Base-by-base conservation (phyloP, 164 flowering plant genomes). In the Chimonanthus salicifolius region DNA sequence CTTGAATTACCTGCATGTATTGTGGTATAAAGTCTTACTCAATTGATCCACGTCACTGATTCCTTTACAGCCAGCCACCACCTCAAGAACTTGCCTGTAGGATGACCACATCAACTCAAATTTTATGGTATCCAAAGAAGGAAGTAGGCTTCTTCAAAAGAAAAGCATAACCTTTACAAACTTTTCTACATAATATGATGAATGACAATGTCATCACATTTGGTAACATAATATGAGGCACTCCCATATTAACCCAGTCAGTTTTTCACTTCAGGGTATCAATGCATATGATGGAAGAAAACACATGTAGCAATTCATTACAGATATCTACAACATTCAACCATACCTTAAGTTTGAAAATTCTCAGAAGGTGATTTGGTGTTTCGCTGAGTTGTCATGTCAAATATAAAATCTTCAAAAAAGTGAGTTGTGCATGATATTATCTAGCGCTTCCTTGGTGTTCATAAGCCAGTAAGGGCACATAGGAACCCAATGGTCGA, bases 41-140 rank as follows among this genome's bases (percentile, higher is more conserved):
- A 93, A 77, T 68, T 88, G 86, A 77, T 83, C 80, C 51, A 87
- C 77, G 72, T 93, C 94, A 58, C 49, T 79, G 75, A 89, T 78
- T 47, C 88, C 89, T 83, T 92, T 95, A 78, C 94, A 92, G 64
- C 97, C 98, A 74, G 94, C 95, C 67, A 95, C 91, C 74, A 93
- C 98, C 83, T 93, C 99, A 78, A 95, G 94, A 67, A 95, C 98
- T 88, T 95, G 99, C 90, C 98, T 95, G 87, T 71, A 68, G 49
- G 7, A 75, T 58, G 16, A 43, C 47, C 68, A 71, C 13, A 21
- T 72, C 6, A 47, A 65, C 64, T 58, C 33, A 67, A 49, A 71
- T 13, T 11, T 54, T n/a, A 54, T 13, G 4, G 58, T 47, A 47
- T 65, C 51, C 65, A 71, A 44, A 50, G 48, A 71, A 7, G 4